These are phyloP conservation scores for Moesziomyces sp. DNA, from an alignment of 1,284 basidiomycete genomes.

Conservation along the genomic window DNA sequence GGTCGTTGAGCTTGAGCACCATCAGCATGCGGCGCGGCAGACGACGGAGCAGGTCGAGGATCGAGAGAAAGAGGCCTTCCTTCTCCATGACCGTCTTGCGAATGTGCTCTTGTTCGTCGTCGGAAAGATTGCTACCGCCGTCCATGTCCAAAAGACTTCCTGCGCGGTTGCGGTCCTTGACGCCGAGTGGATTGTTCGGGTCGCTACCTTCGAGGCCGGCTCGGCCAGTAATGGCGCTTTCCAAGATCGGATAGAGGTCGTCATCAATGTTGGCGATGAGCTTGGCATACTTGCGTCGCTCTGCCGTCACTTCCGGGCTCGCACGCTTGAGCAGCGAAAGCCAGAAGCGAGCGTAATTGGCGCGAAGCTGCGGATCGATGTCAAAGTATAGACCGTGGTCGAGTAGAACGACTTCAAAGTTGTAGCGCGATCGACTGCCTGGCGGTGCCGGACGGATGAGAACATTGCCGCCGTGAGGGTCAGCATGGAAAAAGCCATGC, in stretches of 20 bases:
- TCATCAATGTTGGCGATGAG: slow-evolving; percentile 65
- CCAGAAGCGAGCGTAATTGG: slow-evolving; percentile 67
- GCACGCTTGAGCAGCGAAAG: slow-evolving; percentile 60
- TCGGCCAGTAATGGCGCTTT: slow-evolving; percentile 66
- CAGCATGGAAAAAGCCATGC: slow-evolving; percentile 76
- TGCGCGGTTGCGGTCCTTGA: slow-evolving; percentile 56
- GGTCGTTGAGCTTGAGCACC: slow-evolving; percentile 67
- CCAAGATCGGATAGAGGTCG: slow-evolving; percentile 66
- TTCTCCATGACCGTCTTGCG: slow-evolving; percentile 67
- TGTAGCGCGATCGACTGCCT: slow-evolving; percentile 60
- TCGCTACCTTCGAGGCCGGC: slow-evolving; percentile 66
- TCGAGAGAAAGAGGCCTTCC: slow-evolving; percentile 63
- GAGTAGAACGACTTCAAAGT: slow-evolving; percentile 66
- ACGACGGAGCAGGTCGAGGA: slow-evolving; percentile 60
- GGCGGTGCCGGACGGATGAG: slow-evolving; percentile 74
- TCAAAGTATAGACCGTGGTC: slow-evolving; percentile 68
- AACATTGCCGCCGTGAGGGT: slow-evolving; percentile 77
- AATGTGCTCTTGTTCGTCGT: slow-evolving; percentile 66
- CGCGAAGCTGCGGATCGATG: slow-evolving; percentile 62
- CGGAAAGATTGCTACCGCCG: slow-evolving; percentile 44
- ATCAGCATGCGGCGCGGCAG: slow-evolving; percentile 67
- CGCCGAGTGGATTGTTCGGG: slow-evolving; percentile 59
- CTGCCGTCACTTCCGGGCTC: slow-evolving; percentile 55
- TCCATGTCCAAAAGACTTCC: slow-evolving; percentile 61
- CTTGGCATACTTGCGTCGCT: slow-evolving; percentile 62